Base-by-base conservation (phyloP, 306 rosid genomes). In the Vigna nakashimae region DNA sequence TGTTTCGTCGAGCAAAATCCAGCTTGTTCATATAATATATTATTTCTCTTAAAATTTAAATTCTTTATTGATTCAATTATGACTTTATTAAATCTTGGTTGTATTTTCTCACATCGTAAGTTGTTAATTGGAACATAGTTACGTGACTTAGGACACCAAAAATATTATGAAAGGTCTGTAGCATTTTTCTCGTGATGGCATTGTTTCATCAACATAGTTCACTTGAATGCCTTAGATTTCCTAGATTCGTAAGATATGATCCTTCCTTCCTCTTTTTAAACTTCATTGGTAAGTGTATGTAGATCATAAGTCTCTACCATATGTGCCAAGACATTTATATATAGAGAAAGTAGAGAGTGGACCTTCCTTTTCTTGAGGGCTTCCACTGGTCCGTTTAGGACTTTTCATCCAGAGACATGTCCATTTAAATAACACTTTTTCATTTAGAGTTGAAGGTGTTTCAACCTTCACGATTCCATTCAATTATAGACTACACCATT, bases 81-180 rank as follows among this genome's bases (percentile, higher is more conserved):
- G 64, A 24, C 60, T 63, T 57, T 76, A 45, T 83, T 73, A 65
- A 83, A 16, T 65, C 34, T 58, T 58, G 20, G 30, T 60, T 26
- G 12, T 58, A 26, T 58, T 58, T 60, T 60, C 66, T 14, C 12
- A 60, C 64, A 30, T 60, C 20, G 14, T 60, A 6, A 30, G 8
- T 60, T 5, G 14, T 14, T 26, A 28, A 28, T 28, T 30, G 42
- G 45, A 30, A 30, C 43, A 60, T 32, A 60, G 18, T 60, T 30
- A 4, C 67, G 1, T 32, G 13, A 60, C 32, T 30, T 60, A 60
- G 67, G 22, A 60, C 18, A 60, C 17, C 67, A 6, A 15, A 30
- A 60, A 60, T 60, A 60, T 60, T 60, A 60, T 18, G 22, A 30
- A 28, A 59, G 40, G 40, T 13, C 11, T 26, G 14, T 59, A 17